These are phyloP conservation scores for Verbascum thapsus DNA, from an alignment of 257 asterid species.

Conservation along the genomic window DNA sequence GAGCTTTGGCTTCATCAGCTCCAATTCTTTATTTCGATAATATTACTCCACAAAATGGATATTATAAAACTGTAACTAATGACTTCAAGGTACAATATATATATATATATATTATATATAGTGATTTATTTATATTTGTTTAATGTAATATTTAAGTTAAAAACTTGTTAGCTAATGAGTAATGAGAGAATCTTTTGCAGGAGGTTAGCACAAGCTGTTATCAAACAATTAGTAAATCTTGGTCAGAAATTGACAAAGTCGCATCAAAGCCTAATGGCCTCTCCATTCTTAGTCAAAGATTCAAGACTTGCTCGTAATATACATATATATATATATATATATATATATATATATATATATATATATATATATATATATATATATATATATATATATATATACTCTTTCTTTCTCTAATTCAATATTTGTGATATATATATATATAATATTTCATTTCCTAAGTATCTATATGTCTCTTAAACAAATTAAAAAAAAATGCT, in stretches of 20 bases:
- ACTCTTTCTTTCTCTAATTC: neutral
- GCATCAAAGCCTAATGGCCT: slow-evolving; percentile 60
- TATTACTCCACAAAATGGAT: slow-evolving; percentile 67
- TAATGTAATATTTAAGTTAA: too few relatives aligned
- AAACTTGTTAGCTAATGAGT: too few relatives aligned
- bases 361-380: too few relatives aligned
- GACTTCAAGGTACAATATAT: slow-evolving; percentile 53
- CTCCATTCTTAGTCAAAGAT: slow-evolving; percentile 44
- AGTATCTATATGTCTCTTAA: too few relatives aligned
- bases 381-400: too few relatives aligned
- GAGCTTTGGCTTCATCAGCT: slow-evolving; percentile 85
- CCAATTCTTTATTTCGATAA: slow-evolving; percentile 77
- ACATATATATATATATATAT: neutral
- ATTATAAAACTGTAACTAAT: slow-evolving; percentile 45
- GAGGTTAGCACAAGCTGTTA: slow-evolving; percentile 57
- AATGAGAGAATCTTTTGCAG: slow-evolving; percentile 33
- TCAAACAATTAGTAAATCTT: slow-evolving; percentile 55
- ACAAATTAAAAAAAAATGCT: too few relatives aligned
- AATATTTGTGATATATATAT: neutral
- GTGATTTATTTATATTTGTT: too few relatives aligned
- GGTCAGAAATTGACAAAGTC: slow-evolving; percentile 62
- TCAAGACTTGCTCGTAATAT: slow-evolving; percentile 70
- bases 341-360: too few relatives aligned
- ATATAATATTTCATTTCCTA: neutral
- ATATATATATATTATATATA: too few relatives aligned